Evolutionary conservation across 129 eudicot genomes (phyloP), one percentile per base, ranked within the genome.

Genomic region (Oenanthe sinensis): DNA sequence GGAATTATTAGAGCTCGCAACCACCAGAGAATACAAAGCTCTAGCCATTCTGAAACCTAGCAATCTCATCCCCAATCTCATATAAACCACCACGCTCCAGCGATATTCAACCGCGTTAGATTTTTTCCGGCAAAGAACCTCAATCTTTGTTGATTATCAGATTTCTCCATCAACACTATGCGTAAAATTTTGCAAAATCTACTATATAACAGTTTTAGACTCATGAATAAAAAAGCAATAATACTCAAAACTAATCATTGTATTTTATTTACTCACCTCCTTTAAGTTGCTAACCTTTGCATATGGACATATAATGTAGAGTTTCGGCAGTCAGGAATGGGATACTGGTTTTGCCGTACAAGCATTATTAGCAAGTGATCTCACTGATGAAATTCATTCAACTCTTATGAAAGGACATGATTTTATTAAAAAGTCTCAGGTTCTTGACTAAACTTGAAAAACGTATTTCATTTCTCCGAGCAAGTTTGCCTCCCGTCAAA

Each of bases 271-370:
- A 26, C 16, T 30, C 0, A 15, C 17, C 5, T 24, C 4, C 2
- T 10, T 24, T n/a, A 11, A 62, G 70, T 62, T 63, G 71, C 71
- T 63, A 63, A 63, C 16, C 14, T 63, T 9, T 63, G 62, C 62
- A 63, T 2, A n/a, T 30, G 5, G 71, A 63, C 71, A 63, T 26
- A 6, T 26, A n/a, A n/a, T 63, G 77, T 48, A 74, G 84, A 86
- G 83, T 74, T 79, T 81, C 48, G 90, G 90, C 9, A 84, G 87
- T 60, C 90, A 87, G 71, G 40, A 30, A 54, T 84, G 90, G 90
- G 90, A 87, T 62, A 46, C 85, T 36, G 80, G 71, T 49, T 77
- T 87, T 52, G 80, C 87, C 4, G 22, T 80, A 73, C 88, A 87
- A 82, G 90, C 88, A 37, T 9, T 87, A n/a, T 13, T 87, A 5